Percentiles rank a stretch among this genome's conserved stretches.
phyloP scores from a whole-genome alignment of 2,329 filamentous ascomycete species.

The Aspergillus candidus region DNA sequence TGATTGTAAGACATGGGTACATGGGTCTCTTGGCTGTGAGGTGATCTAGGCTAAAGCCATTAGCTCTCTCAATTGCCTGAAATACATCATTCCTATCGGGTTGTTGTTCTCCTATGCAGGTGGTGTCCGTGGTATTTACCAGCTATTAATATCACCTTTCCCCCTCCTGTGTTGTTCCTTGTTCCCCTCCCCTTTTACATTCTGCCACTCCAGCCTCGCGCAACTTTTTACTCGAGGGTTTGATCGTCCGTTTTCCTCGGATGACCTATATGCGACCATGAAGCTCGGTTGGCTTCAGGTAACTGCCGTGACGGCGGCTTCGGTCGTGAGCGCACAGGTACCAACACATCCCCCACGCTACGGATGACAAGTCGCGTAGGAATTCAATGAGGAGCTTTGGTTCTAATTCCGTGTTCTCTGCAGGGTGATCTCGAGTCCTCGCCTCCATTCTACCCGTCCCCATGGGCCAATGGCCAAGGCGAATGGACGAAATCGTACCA shows the following conservation, averaged over 20 bases:
- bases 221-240: neutral
- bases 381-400: neutral
- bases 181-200: neutral
- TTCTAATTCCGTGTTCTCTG: neutral
- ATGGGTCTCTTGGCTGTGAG: too few relatives aligned
- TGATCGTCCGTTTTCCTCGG: neutral
- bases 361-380: neutral
- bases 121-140: too few relatives aligned
- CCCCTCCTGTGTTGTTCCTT: neutral
- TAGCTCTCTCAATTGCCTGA: too few relatives aligned
- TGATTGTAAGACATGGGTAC: too few relatives aligned
- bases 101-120: too few relatives aligned
- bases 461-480: slow-evolving; percentile 72
- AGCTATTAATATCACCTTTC: slow-evolving; percentile 2
- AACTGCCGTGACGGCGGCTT: slow-evolving; percentile 26
- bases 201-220: neutral
- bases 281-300: slow-evolving; percentile 31
- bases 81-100: slow-evolving; percentile 1
- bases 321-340: slow-evolving; percentile 30
- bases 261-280: slow-evolving; percentile 21
- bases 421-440: slow-evolving; percentile 38
- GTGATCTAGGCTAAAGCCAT: too few relatives aligned
- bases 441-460: slow-evolving; percentile 73
- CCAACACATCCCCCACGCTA: neutral
- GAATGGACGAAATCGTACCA: slow-evolving; percentile 70